phyloP scores from a whole-genome alignment of 2,329 filamentous ascomycete species.

The Amesomyces nigricolor region DNA sequence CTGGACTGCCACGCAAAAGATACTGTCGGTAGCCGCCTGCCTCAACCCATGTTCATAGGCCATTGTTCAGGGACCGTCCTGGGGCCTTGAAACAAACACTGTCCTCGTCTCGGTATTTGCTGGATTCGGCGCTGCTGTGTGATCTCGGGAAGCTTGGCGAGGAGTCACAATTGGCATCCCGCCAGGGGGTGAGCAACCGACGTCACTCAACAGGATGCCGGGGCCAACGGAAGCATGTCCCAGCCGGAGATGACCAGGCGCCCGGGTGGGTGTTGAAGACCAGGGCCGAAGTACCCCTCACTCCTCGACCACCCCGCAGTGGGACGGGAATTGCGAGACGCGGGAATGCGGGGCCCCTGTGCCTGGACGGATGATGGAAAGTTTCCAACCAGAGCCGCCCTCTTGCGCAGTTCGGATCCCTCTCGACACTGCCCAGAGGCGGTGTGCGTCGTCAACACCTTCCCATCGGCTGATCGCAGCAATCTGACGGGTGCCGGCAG shows the following conservation, averaged over 20 bases:
- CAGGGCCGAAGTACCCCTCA: slow-evolving; percentile 15
- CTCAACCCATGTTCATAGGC: background rate
- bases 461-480: slow-evolving; percentile 15
- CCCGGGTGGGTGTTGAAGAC: slow-evolving; percentile 1
- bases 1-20: background rate
- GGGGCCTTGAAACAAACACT: slow-evolving; percentile 1
- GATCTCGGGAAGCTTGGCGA: slow-evolving; percentile 16
- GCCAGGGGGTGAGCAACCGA: slow-evolving; percentile 13
- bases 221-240: slow-evolving; percentile 17
- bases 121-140: slow-evolving; percentile 7
- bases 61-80: background rate
- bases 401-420: background rate
- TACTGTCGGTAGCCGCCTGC: slow-evolving; percentile 5
- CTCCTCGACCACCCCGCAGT: slow-evolving; percentile 20
- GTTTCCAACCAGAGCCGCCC: background rate
- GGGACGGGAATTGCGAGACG: slow-evolving; percentile 4
- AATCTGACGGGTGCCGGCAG: slow-evolving; percentile 17
- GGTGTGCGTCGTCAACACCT: slow-evolving; percentile 16
- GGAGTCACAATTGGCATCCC: slow-evolving; percentile 12
- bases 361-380: background rate
- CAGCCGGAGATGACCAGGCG: background rate
- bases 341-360: background rate
- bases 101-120: slow-evolving; percentile 1
- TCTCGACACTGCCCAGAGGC: slow-evolving; percentile 7
- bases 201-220: slow-evolving; percentile 21